phyloP scores from a whole-genome alignment of 495 filamentous ascomycete genomes.

The Penicillium ochrochloron region DNA sequence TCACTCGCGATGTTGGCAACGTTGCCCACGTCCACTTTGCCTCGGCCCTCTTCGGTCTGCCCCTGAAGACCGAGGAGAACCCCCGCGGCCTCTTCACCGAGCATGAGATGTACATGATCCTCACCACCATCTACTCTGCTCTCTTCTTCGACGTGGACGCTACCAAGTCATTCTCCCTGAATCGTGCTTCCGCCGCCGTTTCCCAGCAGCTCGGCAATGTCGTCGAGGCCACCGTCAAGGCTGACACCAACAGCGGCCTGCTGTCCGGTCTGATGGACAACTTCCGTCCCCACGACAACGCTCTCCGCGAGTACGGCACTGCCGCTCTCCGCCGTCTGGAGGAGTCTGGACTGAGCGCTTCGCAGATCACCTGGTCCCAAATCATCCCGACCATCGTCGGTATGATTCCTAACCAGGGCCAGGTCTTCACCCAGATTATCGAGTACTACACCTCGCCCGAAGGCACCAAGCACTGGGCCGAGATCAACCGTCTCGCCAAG shows the following conservation, averaged over 20 bases:
- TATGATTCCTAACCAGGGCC: slow-evolving; percentile 71
- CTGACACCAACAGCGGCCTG: slow-evolving; percentile 58
- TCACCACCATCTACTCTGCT: slow-evolving; percentile 66
- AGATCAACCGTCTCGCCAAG: slow-evolving; percentile 61
- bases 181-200: slow-evolving; percentile 64
- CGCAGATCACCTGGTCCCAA: slow-evolving; percentile 76
- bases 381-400: slow-evolving; percentile 65
- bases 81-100: slow-evolving; percentile 74
- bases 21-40: slow-evolving; percentile 74
- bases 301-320: slow-evolving; percentile 68
- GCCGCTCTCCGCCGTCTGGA: slow-evolving; percentile 71
- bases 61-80: slow-evolving; percentile 71
- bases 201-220: slow-evolving; percentile 64
- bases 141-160: slow-evolving; percentile 61
- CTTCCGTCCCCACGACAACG: slow-evolving; percentile 55
- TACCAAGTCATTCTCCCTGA: slow-evolving; percentile 58
- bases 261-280: slow-evolving; percentile 61
- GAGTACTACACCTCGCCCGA: slow-evolving; percentile 74
- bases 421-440: slow-evolving; percentile 75
- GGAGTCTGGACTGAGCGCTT: slow-evolving; percentile 64
- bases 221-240: slow-evolving; percentile 69
- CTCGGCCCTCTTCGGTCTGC: slow-evolving; percentile 71
- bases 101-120: slow-evolving; percentile 77
- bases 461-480: slow-evolving; percentile 58
- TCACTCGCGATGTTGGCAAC: slow-evolving; percentile 78